These are phyloP conservation scores for Aristolochia fimbriata DNA, from an alignment of 164 flowering plant species.

Conservation along the genomic window DNA sequence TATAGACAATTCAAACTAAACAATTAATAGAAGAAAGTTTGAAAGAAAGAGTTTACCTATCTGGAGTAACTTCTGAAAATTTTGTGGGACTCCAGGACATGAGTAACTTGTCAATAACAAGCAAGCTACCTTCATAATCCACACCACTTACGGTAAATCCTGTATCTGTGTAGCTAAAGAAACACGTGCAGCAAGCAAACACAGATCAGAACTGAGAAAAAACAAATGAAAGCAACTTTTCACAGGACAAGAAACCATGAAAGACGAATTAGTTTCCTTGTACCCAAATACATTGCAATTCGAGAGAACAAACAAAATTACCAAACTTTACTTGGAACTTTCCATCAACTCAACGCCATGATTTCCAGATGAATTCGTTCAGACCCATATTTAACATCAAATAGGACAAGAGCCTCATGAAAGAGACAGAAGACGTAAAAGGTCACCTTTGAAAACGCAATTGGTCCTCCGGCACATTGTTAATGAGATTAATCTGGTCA, in stretches of 20 bases:
- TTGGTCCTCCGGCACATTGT: conserved; percentile 79
- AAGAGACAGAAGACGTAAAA: background rate
- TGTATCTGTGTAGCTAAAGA: conserved; percentile 52
- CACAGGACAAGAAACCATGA: background rate
- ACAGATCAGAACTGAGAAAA: background rate
- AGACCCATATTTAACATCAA: background rate
- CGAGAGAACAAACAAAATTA: background rate
- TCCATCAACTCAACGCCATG: background rate
- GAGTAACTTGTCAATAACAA: conserved; percentile 68
- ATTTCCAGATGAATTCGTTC: background rate
- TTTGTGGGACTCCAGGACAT: conserved; percentile 77
- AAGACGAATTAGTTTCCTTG: background rate
- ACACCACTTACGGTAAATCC: conserved; percentile 79
- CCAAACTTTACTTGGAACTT: background rate
- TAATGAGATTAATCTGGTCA: conserved; percentile 92
- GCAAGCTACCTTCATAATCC: conserved; percentile 79
- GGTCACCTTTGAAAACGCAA: conserved; percentile 71
- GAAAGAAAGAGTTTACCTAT: conserved; percentile 32
- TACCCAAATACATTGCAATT: background rate
- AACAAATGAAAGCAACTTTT: background rate
- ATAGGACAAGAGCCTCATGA: background rate
- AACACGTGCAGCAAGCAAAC: background rate
- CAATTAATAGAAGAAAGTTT: background rate
- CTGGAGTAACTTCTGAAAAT: conserved; percentile 60
- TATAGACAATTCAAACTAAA: background rate